Conservation (phyloP, 2,329 filamentous ascomycete species). For the Exophiala phaeomuriformis region DNA sequence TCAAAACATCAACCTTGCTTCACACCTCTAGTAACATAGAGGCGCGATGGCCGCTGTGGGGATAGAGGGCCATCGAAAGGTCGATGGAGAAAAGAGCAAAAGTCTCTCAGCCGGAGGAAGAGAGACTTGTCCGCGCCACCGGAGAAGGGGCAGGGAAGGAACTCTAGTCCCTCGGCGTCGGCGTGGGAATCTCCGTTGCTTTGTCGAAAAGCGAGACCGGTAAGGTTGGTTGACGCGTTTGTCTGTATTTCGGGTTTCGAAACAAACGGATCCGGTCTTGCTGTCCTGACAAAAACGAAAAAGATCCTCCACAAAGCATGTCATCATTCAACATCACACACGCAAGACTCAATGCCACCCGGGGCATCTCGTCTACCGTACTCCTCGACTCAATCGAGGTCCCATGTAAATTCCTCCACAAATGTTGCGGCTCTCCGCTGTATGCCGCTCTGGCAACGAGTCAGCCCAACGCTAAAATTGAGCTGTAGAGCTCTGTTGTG, state of each 20-base stretch:
- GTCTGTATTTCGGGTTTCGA: background rate
- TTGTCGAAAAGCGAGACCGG: slow-evolving; percentile 1
- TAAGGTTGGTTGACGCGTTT: too few relatives aligned
- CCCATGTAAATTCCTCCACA: slow-evolving; percentile 17
- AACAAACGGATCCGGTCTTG: background rate
- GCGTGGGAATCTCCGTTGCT: slow-evolving; percentile 4
- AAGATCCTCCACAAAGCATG: slow-evolving; percentile 20
- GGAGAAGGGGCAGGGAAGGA: slow-evolving; percentile 29
- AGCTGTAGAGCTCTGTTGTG: background rate
- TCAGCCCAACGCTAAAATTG: background rate
- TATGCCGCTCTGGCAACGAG: slow-evolving; percentile 6
- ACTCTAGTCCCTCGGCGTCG: slow-evolving; percentile 26
- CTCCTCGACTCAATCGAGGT: slow-evolving; percentile 15
- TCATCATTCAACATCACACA: slow-evolving; percentile 24
- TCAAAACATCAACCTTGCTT: slow-evolving; percentile 19
- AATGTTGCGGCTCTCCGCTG: slow-evolving; percentile 15
- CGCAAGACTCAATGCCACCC: slow-evolving; percentile 21
- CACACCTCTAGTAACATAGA: slow-evolving; percentile 9
- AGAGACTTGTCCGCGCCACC: slow-evolving; percentile 19
- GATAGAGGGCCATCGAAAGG: slow-evolving; percentile 22
- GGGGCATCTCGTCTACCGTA: slow-evolving; percentile 5
- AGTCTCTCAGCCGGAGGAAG: slow-evolving; percentile 8
- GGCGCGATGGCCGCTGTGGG: slow-evolving; percentile 21
- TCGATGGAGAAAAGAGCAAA: slow-evolving; percentile 14
- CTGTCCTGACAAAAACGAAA: slow-evolving; percentile 1